Conservation (phyloP, 768 basidiomycete species). For the Guyanaporus albipodus region DNA sequence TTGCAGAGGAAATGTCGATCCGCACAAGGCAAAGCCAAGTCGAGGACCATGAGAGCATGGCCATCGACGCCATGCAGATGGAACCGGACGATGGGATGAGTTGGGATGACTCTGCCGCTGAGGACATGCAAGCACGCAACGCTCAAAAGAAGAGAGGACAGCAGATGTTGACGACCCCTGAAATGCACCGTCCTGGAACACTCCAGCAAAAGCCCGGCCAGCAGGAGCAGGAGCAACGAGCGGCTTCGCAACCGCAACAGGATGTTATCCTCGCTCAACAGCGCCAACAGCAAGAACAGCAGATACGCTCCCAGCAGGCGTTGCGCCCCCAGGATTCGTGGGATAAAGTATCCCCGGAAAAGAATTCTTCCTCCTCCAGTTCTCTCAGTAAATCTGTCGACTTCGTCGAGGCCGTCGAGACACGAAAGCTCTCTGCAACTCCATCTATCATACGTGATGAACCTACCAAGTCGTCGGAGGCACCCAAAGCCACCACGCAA, state of each 20-base stretch:
- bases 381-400: constrained; percentile 44
- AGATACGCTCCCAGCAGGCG: constrained; percentile 23
- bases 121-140: constrained; percentile 41
- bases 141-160: constrained; percentile 25
- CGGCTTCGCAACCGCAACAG: constrained; percentile 22
- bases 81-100: constrained; percentile 82
- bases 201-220: constrained; percentile 23
- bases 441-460: constrained; percentile 69
- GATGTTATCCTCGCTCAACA: constrained; percentile 30
- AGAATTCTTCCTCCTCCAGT: constrained; percentile 27
- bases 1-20: constrained; percentile 53
- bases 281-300: constrained; percentile 35
- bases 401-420: constrained; percentile 66
- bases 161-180: constrained; percentile 28
- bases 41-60: constrained; percentile 28
- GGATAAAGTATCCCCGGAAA: constrained; percentile 41
- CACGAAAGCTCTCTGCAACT: constrained; percentile 72
- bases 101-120: constrained; percentile 75
- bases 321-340: constrained; percentile 45
- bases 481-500: constrained; percentile 39
- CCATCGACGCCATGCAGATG: constrained; percentile 38
- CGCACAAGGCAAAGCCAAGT: constrained; percentile 37
- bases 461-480: constrained; percentile 25
- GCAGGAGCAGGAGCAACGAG: constrained; percentile 7
- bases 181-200: constrained; percentile 34